These are phyloP conservation scores for Leonotis leonurus DNA, from an alignment of 257 asterid species.

Conservation along the genomic window DNA sequence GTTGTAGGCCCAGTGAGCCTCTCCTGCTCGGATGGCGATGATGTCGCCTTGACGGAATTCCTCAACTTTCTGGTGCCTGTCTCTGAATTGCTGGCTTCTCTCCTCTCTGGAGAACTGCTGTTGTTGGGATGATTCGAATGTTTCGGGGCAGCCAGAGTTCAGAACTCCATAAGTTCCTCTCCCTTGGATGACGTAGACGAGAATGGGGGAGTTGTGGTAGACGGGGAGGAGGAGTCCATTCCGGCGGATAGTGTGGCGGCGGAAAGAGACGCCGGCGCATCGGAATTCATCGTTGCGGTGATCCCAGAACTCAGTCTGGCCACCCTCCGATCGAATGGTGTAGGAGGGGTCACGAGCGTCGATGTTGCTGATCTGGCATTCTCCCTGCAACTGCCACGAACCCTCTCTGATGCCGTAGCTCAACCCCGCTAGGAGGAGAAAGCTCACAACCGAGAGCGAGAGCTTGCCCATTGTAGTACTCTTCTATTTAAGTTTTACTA, in stretches of 20 bases:
- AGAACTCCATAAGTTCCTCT: slow-evolving; percentile 34
- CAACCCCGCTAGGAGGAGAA: slow-evolving; percentile 19
- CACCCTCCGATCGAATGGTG: slow-evolving; percentile 41
- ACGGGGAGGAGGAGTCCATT: slow-evolving; percentile 40
- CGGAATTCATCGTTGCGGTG: slow-evolving; percentile 29
- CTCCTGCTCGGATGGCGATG: slow-evolving; percentile 43
- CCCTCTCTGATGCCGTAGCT: slow-evolving; percentile 1
- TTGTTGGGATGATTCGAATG: slow-evolving; percentile 44
- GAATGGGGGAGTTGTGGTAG: slow-evolving; percentile 41
- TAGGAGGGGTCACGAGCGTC: slow-evolving; percentile 33
- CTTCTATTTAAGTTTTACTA: too few species aligned
- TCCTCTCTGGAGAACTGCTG: neutral
- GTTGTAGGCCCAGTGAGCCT: slow-evolving; percentile 64
- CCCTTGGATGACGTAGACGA: slow-evolving; percentile 44
- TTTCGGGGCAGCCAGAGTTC: slow-evolving; percentile 64
- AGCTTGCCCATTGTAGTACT: slow-evolving; percentile 11
- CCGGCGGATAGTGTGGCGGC: slow-evolving; percentile 33
- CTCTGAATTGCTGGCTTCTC: slow-evolving; percentile 30
- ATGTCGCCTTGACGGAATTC: slow-evolving; percentile 40
- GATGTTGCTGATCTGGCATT: slow-evolving; percentile 37
- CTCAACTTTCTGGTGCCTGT: slow-evolving; percentile 42
- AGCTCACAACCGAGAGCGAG: slow-evolving; percentile 14
- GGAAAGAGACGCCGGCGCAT: slow-evolving; percentile 49
- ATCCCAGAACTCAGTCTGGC: slow-evolving; percentile 48
- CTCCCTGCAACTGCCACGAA: slow-evolving; percentile 20